Evolutionary conservation across 140 eudicot genomes (phyloP), one percentile per base, ranked within the genome.

Genomic region (Flaveria floridana): DNA sequence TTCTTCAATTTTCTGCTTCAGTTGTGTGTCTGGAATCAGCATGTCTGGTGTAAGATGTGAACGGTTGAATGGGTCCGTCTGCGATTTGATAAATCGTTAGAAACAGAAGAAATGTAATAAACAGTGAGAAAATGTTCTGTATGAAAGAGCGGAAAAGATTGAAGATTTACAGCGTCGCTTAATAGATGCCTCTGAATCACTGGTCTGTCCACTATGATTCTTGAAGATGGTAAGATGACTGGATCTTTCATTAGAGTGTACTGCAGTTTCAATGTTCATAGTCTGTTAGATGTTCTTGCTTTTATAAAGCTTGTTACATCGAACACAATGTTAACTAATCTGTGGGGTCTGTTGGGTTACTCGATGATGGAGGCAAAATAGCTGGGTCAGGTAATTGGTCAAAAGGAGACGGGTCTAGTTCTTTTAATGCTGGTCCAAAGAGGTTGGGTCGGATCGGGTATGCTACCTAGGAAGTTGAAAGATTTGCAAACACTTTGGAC

Each of bases 1-100:
- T 34, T 90, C 97, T 39, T 94, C 95, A 3, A 94, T 90, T 79
- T 73, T 83, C 30, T 94, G 90, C 84, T 86, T 94, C 66, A 94
- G 80, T 77, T 94, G 95, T 13, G 79, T 83, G 80, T 94, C 89
- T 0, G 99, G 96, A 74, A 94, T 94, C 84, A 94, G 82, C 99
- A 94, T 88, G 47, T 94, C 96, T 14, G 89, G 78, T 11, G 97
- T 94, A 66, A 94, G 96, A 73, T 85, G 96, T 65, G 99, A 90
- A 47, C 99, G 99, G 8, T 90, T 94, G 85, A 94, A 94, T 18
- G 99, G 99, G 68, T 94, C 99, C 10, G 96, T 85, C 99, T 94
- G 94, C 85, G 79, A 72, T 42, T 74, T 30, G 14, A 59, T 6
- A 76, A 51, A 25, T 21, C 25, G 6, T 18, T 46, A 41, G 28